phyloP scores from a whole-genome alignment of 2,329 filamentous ascomycete genomes.

The Pyrenophora graminea region DNA sequence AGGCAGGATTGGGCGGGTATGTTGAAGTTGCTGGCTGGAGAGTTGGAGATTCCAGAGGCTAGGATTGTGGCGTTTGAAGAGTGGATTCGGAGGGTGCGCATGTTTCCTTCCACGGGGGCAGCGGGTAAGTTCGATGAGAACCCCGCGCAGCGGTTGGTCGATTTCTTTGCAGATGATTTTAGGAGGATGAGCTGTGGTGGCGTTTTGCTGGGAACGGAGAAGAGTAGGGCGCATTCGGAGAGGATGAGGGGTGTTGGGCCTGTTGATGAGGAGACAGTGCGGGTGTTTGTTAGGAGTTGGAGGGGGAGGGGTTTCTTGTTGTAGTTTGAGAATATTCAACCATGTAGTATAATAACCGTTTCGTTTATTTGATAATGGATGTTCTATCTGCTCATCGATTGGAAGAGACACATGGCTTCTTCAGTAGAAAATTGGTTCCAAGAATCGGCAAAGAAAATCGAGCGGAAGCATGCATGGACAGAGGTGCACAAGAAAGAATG shows the following conservation, averaged over 20 bases:
- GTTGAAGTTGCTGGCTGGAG: slow-evolving; percentile 40
- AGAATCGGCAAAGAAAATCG: too few species aligned
- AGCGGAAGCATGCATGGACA: too few species aligned
- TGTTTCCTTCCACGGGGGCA: slow-evolving; percentile 6
- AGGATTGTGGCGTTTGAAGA: slow-evolving; percentile 47
- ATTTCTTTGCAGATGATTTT: slow-evolving; percentile 45
- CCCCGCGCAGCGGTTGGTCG: slow-evolving; percentile 37
- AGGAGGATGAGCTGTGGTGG: slow-evolving; percentile 54
- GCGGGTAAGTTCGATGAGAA: slow-evolving; percentile 24
- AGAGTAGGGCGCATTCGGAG: slow-evolving; percentile 44
- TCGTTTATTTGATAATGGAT: too few species aligned
- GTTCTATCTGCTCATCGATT: too few species aligned
- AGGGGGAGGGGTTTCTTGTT: slow-evolving; percentile 7
- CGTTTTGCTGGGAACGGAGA: slow-evolving; percentile 47
- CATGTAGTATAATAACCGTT: too few species aligned
- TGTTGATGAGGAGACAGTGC: slow-evolving; percentile 11
- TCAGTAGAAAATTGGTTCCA: too few species aligned
- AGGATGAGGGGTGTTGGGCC: slow-evolving; percentile 31
- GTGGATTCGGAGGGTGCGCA: slow-evolving; percentile 48
- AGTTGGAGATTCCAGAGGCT: slow-evolving; percentile 24
- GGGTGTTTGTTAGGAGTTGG: slow-evolving; percentile 15
- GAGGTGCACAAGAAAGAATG: too few species aligned
- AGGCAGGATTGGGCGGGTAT: slow-evolving; percentile 50
- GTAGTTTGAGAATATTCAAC: background rate
- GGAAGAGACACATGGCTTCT: too few species aligned